phyloP scores from a whole-genome alignment of 257 asterid genomes.

The Solanum piurae region DNA sequence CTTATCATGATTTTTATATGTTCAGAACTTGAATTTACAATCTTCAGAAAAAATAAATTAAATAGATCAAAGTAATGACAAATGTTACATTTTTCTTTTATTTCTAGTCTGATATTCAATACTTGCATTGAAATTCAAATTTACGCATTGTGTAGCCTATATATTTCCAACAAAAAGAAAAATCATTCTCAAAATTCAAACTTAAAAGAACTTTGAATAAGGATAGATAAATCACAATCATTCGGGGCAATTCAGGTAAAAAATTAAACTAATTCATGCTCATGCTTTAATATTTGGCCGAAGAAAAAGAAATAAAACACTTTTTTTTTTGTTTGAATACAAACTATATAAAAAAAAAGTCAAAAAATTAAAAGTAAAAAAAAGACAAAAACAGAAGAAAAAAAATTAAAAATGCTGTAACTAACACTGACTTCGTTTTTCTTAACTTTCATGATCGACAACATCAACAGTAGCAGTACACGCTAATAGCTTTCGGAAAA shows the following conservation, averaged over 20 bases:
- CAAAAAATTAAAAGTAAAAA: background rate
- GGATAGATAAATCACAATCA: background rate
- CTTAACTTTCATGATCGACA: slow-evolving; percentile 10
- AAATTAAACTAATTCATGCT: background rate
- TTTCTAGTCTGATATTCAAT: background rate
- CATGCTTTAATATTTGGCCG: background rate
- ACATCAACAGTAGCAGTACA: slow-evolving; percentile 46
- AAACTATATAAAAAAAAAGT: background rate
- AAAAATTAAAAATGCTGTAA: background rate
- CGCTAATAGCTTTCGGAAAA: slow-evolving; percentile 43
- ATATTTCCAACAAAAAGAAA: background rate
- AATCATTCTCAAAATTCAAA: background rate
- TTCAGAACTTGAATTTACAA: background rate
- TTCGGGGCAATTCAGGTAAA: background rate
- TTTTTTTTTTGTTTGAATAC: background rate
- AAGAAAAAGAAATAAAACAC: background rate
- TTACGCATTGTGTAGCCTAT: background rate
- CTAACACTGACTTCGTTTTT: background rate
- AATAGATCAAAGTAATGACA: no score
- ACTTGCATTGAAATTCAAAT: no score
- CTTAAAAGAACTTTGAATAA: background rate
- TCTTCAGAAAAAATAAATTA: background rate
- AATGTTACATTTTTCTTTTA: background rate
- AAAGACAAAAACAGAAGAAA: background rate
- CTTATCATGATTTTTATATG: background rate